Evolutionary conservation across 306 rosid genomes (phyloP).

Genomic region (Astragalus membranaceus): DNA sequence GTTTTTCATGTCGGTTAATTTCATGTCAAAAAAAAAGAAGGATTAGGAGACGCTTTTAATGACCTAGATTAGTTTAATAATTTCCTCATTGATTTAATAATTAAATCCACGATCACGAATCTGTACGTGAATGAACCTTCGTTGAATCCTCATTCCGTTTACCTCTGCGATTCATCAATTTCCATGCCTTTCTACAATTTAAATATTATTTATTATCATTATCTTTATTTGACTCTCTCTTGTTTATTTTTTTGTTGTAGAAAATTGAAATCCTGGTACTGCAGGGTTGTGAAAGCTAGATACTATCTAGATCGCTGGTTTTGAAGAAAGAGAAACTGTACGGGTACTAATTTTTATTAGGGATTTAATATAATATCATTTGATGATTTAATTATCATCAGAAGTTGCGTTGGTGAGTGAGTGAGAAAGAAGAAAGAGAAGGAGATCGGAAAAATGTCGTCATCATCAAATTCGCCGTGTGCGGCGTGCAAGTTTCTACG

Average conservation of each 20-base stretch:
- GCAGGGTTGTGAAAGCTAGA: not conserved
- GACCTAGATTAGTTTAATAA: constrained; percentile 28
- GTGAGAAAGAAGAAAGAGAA: not conserved
- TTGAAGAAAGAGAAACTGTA: not conserved
- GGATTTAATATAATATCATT: constrained; percentile 7
- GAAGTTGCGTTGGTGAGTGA: constrained; percentile 14
- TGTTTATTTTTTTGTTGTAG: constrained; percentile 20
- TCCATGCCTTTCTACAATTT: constrained; percentile 22
- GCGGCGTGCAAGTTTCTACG: constrained; percentile 83
- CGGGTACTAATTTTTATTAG: not conserved
- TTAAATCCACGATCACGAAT: constrained; percentile 26
- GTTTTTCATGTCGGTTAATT: constrained; percentile 26
- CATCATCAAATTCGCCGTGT: constrained; percentile 74
- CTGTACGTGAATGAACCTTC: constrained; percentile 31
- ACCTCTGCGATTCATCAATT: constrained; percentile 24
- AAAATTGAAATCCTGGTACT: constrained; percentile 15
- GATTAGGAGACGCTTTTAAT: constrained; percentile 29
- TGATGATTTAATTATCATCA: constrained; percentile 16
- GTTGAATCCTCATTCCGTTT: constrained; percentile 26
- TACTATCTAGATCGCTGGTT: constrained; percentile 21
- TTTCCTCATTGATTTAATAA: not conserved
- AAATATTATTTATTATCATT: not conserved
- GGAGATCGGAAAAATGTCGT: constrained; percentile 28
- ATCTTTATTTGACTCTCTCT: constrained; percentile 11
- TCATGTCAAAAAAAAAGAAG: not conserved